A percentile compares a stretch with the other conserved stretches of the same genome.
These are phyloP conservation scores for Solanum chacoense DNA, from an alignment of 305 asterid genomes.

Conservation along the genomic window DNA sequence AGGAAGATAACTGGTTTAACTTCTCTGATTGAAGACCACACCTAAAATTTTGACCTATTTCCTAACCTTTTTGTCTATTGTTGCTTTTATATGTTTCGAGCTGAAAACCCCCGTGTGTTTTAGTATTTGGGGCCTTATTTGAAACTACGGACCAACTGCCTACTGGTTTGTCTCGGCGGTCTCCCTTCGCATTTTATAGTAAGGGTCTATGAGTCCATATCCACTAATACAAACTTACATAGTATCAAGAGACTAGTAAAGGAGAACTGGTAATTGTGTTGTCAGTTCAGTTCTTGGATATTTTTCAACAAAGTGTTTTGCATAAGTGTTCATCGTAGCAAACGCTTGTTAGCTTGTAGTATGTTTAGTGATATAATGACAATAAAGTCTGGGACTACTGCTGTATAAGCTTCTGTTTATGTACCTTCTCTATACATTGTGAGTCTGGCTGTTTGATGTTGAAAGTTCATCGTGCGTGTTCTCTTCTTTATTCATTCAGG, in stretches of 20 bases:
- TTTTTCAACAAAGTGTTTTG: background rate
- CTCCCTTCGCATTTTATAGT: slow-evolving; percentile 48
- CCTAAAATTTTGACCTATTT: slow-evolving; percentile 25
- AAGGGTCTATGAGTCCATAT: slow-evolving; percentile 28
- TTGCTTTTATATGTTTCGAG: background rate
- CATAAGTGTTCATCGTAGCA: background rate
- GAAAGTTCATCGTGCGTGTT: background rate
- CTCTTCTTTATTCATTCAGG: background rate
- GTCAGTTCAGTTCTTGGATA: background rate
- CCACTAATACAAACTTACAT: background rate
- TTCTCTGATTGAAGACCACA: slow-evolving; percentile 40
- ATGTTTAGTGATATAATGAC: background rate
- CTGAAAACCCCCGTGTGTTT: background rate
- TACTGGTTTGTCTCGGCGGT: background rate
- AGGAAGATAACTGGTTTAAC: slow-evolving; percentile 64
- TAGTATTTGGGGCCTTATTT: background rate
- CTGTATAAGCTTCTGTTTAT: background rate
- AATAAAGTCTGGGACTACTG: background rate
- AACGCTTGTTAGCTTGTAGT: background rate
- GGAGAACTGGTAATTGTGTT: background rate
- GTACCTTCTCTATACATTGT: background rate
- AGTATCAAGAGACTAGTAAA: background rate
- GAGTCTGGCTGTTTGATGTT: background rate
- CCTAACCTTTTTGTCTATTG: background rate
- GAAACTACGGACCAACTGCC: background rate